These are phyloP conservation scores for Cylindrotheca fusiformis DNA, from an alignment of 108 stramenopile genomes.

Conservation along the genomic window DNA sequence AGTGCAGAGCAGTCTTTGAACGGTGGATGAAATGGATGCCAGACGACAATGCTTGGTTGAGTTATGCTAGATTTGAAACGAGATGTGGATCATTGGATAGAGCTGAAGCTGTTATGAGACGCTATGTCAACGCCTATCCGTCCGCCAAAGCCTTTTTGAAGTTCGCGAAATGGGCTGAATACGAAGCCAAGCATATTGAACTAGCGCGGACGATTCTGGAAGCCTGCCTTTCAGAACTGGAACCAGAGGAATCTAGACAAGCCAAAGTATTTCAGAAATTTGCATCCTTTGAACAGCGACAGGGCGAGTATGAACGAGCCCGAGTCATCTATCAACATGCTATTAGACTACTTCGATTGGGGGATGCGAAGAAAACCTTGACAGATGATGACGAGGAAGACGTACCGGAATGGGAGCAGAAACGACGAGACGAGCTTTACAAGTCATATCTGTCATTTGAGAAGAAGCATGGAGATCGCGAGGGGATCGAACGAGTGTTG, in stretches of 20 bases:
- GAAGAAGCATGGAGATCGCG: constrained; percentile 94
- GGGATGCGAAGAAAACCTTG: constrained; percentile 27
- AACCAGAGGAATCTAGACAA: constrained; percentile 82
- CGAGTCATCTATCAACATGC: constrained; percentile 97
- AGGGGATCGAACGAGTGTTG: constrained; percentile 90
- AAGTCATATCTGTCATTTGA: constrained; percentile 95
- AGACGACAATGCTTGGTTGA: constrained; percentile 95
- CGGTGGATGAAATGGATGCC: constrained; percentile 99
- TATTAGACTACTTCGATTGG: constrained; percentile 74
- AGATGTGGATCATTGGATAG: constrained; percentile 75
- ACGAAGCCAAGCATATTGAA: constrained; percentile 84
- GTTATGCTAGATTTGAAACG: constrained; percentile 95
- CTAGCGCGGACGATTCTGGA: constrained; percentile 94
- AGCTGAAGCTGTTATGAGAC: constrained; percentile 77
- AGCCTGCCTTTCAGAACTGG: constrained; percentile 89
- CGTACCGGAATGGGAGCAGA: constrained; percentile 56
- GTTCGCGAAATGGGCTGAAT: constrained; percentile 99
- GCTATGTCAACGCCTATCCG: constrained; percentile 94
- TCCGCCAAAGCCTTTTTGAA: constrained; percentile 84
- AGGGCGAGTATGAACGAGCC: constrained; percentile 97
- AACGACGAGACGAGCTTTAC: constrained; percentile 89
- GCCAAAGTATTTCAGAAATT: constrained; percentile 82
- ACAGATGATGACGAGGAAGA: constrained; percentile 52
- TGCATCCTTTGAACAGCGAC: constrained; percentile 91
- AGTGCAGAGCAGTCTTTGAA: constrained; percentile 95